These are phyloP conservation scores for Halophytophthora batemanensis DNA, from an alignment of 352 stramenopile species.

Conservation along the genomic window DNA sequence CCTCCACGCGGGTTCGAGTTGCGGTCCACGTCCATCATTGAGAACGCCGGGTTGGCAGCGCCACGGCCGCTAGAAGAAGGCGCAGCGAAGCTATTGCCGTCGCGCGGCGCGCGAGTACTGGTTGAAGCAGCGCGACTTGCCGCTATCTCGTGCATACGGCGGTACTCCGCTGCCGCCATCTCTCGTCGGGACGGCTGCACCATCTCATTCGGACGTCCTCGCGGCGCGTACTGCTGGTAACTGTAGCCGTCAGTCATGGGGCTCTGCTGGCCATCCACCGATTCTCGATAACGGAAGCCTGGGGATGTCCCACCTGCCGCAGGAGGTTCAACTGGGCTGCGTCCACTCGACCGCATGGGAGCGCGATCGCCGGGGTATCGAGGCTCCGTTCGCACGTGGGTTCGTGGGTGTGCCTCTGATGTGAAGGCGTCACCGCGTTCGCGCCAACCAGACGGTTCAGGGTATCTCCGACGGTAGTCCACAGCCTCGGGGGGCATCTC, in stretches of 20 bases:
- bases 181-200: conserved; percentile 1
- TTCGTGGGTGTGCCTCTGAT: conserved; percentile 16
- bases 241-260: conserved; percentile 13
- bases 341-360: conserved; percentile 14
- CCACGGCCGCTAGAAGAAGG: conserved; percentile 7
- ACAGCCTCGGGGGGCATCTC: conserved; percentile 3
- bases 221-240: conserved; percentile 22
- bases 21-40: conserved; percentile 64
- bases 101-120: conserved; percentile 16
- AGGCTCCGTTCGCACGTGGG: conserved; percentile 16
- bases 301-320: conserved; percentile 4
- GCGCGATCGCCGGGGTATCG: conserved; percentile 12
- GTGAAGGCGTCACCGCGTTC: conserved; percentile 21
- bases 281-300: conserved; percentile 18
- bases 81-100: conserved; percentile 27
- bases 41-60: conserved; percentile 37
- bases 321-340: conserved; percentile 1
- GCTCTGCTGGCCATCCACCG: conserved; percentile 9
- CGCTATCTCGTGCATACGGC: conserved; percentile 1
- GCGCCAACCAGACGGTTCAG: conserved; percentile 33
- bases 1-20: conserved; percentile 23
- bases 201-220: conserved; percentile 3
- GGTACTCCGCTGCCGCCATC: conserved; percentile 5
- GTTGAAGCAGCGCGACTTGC: conserved; percentile 2
- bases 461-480: conserved; percentile 34